Base-by-base conservation (phyloP, 164 flowering plant genomes). In the Magnolia changhungtana region DNA sequence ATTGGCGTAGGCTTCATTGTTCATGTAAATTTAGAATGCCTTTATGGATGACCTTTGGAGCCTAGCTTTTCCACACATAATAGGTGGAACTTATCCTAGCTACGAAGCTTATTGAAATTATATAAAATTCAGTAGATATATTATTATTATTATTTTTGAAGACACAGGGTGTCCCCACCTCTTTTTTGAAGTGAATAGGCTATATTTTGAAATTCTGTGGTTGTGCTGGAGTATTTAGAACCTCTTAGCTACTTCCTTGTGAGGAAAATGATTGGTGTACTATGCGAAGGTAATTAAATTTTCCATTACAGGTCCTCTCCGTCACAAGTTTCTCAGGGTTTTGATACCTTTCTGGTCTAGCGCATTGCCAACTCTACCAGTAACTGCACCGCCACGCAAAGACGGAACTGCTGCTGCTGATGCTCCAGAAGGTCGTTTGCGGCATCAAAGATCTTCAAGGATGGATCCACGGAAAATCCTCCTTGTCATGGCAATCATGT, bases 381-480 rank as follows among this genome's bases (percentile, higher is more conserved):
- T 96, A 71, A 96, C 97, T 78, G 98, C 96, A 66, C 99, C 99
- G 8, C 85, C 94, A 50, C 87, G 94, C 13, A 96, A 89, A 83
- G 98, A 94, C 80, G 82, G 83, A 76, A 80, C 87, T 71, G 84
- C 83, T 79, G 77, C 80, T 18, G 91, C 90, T 82, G 95, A 95
- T 73, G 83, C 71, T 74, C 72, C 88, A 2, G 97, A 94, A 81
- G 92, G 88, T 49, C 97, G 95, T 64, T 50, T 73, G 49, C 87
- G 97, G 78, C 95, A 89, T 80, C 90, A 87, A 79, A 92, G 84
- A 83, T 75, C 92, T 74, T 92, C 98, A 65, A 88, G 95, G 86
- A 91, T 92, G 92, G 99, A 96, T 85, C 98, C 98, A 71, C 88
- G 99, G 80, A 94, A 93, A 83, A 85, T 96, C 67, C 94, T 96